Evolutionary conservation across 192 early-diverging fungal species (phyloP).

Genomic region (Coemansia sp.): DNA sequence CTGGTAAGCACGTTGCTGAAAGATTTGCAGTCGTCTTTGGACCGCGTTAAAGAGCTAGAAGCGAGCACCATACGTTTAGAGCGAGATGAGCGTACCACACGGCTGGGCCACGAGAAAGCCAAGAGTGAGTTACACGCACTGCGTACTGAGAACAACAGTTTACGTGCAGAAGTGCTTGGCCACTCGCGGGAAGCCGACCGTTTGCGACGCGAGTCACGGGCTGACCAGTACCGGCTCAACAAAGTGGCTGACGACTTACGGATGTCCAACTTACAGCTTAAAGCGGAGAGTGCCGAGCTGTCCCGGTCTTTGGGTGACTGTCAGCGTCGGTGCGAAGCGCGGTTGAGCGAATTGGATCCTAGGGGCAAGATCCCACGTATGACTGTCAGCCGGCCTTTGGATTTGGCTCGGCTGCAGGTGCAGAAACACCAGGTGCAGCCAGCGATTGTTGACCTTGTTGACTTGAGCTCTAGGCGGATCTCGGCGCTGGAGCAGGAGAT

Average conservation of each 20-base stretch:
- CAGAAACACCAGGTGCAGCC: slow-evolving; percentile 6
- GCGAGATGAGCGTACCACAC: slow-evolving; percentile 43
- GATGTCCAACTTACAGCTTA: slow-evolving; percentile 32
- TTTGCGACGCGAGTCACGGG: slow-evolving; percentile 30
- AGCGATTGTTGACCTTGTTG: slow-evolving; percentile 42
- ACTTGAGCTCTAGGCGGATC: slow-evolving; percentile 44
- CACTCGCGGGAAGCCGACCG: slow-evolving; percentile 37
- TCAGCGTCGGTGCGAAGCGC: slow-evolving; percentile 23
- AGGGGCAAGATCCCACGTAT: slow-evolving; percentile 33
- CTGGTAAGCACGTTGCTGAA: slow-evolving; percentile 37
- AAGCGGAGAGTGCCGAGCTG: slow-evolving; percentile 33
- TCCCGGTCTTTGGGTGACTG: slow-evolving; percentile 27
- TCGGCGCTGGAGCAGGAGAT: slow-evolving; percentile 47
- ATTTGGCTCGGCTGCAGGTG: background rate
- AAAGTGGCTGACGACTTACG: slow-evolving; percentile 35
- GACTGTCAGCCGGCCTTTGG: slow-evolving; percentile 3
- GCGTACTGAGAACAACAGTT: slow-evolving; percentile 49
- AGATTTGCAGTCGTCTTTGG: slow-evolving; percentile 52
- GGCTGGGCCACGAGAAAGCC: slow-evolving; percentile 13
- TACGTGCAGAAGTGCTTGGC: slow-evolving; percentile 42
- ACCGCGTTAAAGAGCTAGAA: slow-evolving; percentile 50
- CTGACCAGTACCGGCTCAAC: slow-evolving; percentile 17
- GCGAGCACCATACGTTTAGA: slow-evolving; percentile 16
- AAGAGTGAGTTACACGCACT: slow-evolving; percentile 32
- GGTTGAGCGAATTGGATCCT: slow-evolving; percentile 24